phyloP scores from a whole-genome alignment of 2,329 filamentous ascomycete species.

The Macrophomina pseudophaseolina region DNA sequence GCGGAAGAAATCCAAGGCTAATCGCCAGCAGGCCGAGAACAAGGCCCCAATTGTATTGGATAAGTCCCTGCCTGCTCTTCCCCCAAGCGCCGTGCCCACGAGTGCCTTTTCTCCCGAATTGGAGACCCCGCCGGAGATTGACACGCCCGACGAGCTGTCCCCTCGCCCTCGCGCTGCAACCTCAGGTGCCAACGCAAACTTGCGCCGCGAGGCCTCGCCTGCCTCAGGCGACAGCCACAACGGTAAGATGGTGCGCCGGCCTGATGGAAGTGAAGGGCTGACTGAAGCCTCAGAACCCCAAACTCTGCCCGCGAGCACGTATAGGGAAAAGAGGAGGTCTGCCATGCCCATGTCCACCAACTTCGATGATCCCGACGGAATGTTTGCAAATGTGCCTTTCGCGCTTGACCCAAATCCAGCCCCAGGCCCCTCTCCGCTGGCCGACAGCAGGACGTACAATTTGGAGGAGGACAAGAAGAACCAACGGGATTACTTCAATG shows the following conservation, averaged over 20 bases:
- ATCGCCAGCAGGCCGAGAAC: slow-evolving; percentile 36
- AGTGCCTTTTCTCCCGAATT: slow-evolving; percentile 63
- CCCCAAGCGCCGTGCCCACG: slow-evolving; percentile 69
- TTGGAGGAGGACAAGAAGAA: slow-evolving; percentile 36
- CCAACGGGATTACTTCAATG: slow-evolving; percentile 52
- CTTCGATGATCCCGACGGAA: slow-evolving; percentile 62
- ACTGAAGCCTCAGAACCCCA: slow-evolving; percentile 57
- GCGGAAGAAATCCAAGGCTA: slow-evolving; percentile 78
- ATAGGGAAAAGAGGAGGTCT: slow-evolving; percentile 79
- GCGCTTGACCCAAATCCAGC: slow-evolving; percentile 57
- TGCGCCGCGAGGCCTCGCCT: slow-evolving; percentile 46
- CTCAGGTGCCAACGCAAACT: slow-evolving; percentile 35
- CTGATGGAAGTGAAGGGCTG: not conserved
- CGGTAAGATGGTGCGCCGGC: slow-evolving; percentile 35
- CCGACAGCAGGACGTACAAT: slow-evolving; percentile 39
- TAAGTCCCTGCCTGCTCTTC: slow-evolving; percentile 90
- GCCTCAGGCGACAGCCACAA: slow-evolving; percentile 39
- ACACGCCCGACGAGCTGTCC: slow-evolving; percentile 54
- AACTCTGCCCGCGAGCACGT: slow-evolving; percentile 74
- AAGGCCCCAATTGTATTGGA: slow-evolving; percentile 71
- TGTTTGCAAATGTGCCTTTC: slow-evolving; percentile 53
- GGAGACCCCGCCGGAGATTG: slow-evolving; percentile 67
- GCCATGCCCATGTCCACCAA: slow-evolving; percentile 66
- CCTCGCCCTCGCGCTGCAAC: slow-evolving; percentile 28
- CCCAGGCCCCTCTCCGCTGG: slow-evolving; percentile 46